Evolutionary conservation across 2,329 filamentous ascomycete species (phyloP), one percentile per base, ranked within the genome.

Genomic region (Exophiala spinifera): DNA sequence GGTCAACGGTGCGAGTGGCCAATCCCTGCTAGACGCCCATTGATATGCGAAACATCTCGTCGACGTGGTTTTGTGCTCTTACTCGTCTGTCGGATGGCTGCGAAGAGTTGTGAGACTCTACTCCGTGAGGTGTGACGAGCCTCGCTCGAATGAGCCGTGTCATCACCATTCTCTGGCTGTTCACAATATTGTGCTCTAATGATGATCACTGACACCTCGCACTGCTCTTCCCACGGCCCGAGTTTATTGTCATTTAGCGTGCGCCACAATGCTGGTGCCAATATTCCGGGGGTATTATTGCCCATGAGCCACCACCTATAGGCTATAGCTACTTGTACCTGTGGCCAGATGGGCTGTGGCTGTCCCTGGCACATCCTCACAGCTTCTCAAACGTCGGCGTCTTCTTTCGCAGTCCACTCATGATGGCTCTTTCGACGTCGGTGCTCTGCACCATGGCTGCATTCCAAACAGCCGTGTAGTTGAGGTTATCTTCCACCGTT

Each of bases 401-500:
- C 62, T 78, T 85, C 80, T 88, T 95, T 71, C 87, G 79, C 60
- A 96, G 69, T 7, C 87, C 88, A 36, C 88, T 89, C 68, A 88
- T 67, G 68, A 96, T 76, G 1, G 91, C 90, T 55, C 79, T 76
- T 66, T 82, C 74, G 40, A 96, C 80, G 76, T 97, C 92, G 49
- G 78, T 76, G 5, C 89, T 88, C 76, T 96, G 91, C 64, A 96
- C 68, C 66, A 88, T 88, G 2, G 84, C 87, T 63, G 84, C 81
- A 67, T 97, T 97, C 92, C 91, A 96, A 1, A 94, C 79, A 10
- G 83, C 80, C 3, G 91, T 95, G 71, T 96, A 96, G 54, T 83
- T 82, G 69, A 97, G 73, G 86, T 86, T 89, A 63, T 95, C 90
- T 43, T 81, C 82, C 23, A 95, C 83, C 1, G 79, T 78, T 69